Evolutionary conservation across 2,329 filamentous ascomycete species (phyloP).

Genomic region (Aspergillus niger): DNA sequence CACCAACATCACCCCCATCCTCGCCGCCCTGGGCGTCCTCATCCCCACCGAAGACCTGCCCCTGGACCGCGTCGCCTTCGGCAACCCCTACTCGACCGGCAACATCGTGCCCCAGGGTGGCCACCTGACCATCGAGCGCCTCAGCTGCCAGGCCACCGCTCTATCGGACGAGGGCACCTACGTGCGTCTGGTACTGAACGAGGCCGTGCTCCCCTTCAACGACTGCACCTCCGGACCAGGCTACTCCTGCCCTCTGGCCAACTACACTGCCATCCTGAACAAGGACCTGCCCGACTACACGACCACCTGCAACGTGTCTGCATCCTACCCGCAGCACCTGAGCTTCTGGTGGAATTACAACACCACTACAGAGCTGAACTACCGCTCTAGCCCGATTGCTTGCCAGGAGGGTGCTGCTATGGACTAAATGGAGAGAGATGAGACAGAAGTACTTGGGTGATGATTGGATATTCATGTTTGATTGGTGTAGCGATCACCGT

Average conservation of each 20-base stretch:
- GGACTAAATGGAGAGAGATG: background rate
- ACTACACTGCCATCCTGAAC: constrained; percentile 16
- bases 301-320: constrained; percentile 16
- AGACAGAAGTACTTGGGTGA: no score
- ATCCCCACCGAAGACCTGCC: constrained; percentile 23
- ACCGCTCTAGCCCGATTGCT: background rate
- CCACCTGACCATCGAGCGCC: constrained; percentile 25
- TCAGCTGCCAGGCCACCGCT: constrained; percentile 24
- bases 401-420: background rate
- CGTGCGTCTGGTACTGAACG: constrained; percentile 25
- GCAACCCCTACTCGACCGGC: constrained; percentile 17
- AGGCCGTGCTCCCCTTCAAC: constrained; percentile 24
- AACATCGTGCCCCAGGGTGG: constrained; percentile 25
- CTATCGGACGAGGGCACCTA: constrained; percentile 18
- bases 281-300: constrained; percentile 17
- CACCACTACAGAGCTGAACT: constrained; percentile 3
- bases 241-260: constrained; percentile 21
- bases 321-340: constrained; percentile 18
- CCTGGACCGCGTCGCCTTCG: constrained; percentile 23
- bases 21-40: constrained; percentile 22
- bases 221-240: constrained; percentile 22
- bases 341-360: constrained; percentile 24
- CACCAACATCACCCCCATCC: constrained; percentile 25
- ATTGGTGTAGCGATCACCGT: background rate
- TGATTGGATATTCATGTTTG: background rate